Evolutionary conservation across 1,284 basidiomycete species (phyloP), one percentile per base, ranked within the genome.

Genomic region (Sutorius eximius): DNA sequence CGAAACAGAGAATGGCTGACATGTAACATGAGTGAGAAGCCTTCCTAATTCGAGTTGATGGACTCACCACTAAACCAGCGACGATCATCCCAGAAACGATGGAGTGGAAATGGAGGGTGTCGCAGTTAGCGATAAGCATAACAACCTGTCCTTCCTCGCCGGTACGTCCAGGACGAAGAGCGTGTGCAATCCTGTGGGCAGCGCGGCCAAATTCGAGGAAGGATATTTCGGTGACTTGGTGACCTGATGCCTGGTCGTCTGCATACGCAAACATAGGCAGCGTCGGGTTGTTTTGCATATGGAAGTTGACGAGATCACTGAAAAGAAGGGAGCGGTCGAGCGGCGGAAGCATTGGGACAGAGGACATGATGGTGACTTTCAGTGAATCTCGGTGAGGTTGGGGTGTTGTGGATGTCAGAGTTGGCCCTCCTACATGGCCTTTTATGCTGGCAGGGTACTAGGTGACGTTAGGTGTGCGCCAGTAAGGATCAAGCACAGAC

Each of bases 1-100:
- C 0, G 71, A 73, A 3, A 73, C 70, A 0, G 62, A 56, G 45
- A 72, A 72, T 2, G 72, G 66, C 71, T 72, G 37, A 30, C 1
- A 37, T 9, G n/a, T 1, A 38, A 37, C 18, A 11, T 15, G 27
- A n/a, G 18, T 29, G 5, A 34, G 33, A 29, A 34, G 2, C 12
- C 9, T 16, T 8, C 24, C 5, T 20, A 20, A 29, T 10, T 20
- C 8, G 16, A 51, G 22, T 15, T 27, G 32, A 12, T 1, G 20
- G 6, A 56, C 63, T 41, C 38, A 71, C 70, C 22, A 65, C 60
- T 4, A 63, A 44, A 13, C 71, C 71, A 11, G 71, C 67, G n/a
- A 59, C 46, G 18, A 62, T 55, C 24, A 70, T 24, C 1, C 70
- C 71, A 11, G 57, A 57, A 1, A 59, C 45, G 7, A 66, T 45